Evolutionary conservation across 345 rosid genomes (phyloP).

Genomic region (Cardiospermum halicacabum): DNA sequence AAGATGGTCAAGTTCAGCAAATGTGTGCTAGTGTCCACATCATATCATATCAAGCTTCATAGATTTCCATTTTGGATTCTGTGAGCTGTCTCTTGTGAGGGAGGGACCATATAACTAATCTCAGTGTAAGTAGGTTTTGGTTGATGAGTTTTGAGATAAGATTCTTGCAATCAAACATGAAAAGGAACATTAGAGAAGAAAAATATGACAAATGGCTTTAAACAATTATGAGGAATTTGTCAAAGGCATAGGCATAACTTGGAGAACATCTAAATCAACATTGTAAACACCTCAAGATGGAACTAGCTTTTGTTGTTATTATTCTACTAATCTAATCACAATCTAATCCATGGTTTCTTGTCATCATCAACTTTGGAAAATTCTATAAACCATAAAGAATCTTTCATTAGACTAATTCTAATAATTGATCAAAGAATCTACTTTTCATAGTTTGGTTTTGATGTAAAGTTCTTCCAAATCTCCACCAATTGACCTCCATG

Average conservation of each 20-base stretch:
- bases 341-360: slow-evolving; percentile 15
- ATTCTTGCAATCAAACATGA: slow-evolving; percentile 13
- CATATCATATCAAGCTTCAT: not conserved
- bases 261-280: slow-evolving; percentile 11
- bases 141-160: not conserved
- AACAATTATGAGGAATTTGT: slow-evolving; percentile 5
- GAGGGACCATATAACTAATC: not conserved
- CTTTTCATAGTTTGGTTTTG: not conserved
- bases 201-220: not conserved
- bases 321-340: not conserved
- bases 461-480: not conserved
- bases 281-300: slow-evolving; percentile 15
- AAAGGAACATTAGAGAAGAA: slow-evolving; percentile 1
- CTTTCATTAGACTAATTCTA: not conserved
- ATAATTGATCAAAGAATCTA: slow-evolving; percentile 3
- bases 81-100: slow-evolving; percentile 1
- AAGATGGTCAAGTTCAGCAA: slow-evolving; percentile 6
- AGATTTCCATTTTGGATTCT: not conserved
- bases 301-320: slow-evolving; percentile 6
- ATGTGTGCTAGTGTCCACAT: slow-evolving; percentile 1
- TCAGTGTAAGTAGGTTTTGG: not conserved
- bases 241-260: not conserved
- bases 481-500: not conserved
- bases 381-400: slow-evolving; percentile 18
- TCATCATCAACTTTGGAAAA: slow-evolving; percentile 23